Base-by-base conservation (phyloP, 257 asterid genomes). In the Penstemon davidsonii region DNA sequence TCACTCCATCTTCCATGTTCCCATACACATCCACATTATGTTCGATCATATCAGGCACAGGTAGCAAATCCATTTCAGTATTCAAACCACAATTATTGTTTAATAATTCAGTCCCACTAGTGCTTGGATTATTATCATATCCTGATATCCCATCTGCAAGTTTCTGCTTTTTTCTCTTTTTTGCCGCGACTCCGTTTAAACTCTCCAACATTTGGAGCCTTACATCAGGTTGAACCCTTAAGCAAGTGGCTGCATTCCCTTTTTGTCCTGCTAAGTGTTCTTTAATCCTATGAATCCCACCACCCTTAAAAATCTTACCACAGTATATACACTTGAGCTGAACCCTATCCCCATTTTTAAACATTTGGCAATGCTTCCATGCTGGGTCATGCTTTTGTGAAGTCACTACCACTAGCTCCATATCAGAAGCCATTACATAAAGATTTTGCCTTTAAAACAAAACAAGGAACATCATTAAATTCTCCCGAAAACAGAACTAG, bases 311-410 rank as follows among this genome's bases (percentile, higher is more conserved):
- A 25, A 91, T 63, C 66, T 91, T 91, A 56, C 93, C 96, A 69
- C 98, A 92, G 78, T 89, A 92, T 38, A 87, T 60, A 75, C 96
- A 89, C 80, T 89, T 92, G 7, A 92, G 91, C 62, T 89, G 96
- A 49, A 86, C 86, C 78, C 76, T 87, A 44, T 85, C 88, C 5
- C 96, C 98, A 82, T 76, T 88, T 76, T 86, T 89, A 38, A 73
- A 87, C 98, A 92, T 87, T 70, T 92, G 83, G 70, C 96, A 89
- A 71, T 92, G 98, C 70, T 86, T 87, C 98, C 98, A 92, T 7
- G 98, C 96, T 2, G 98, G 98, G 51, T 92, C 98, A 63, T 88
- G 96, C 76, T 92, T 92, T 63, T 86, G 96, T 10, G 96, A 80
- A 65, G 89, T 87, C 60, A 89, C 91, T 0, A 95, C 83, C 39